Conservation (phyloP, 164 flowering plant genomes). For the Paratinospora sagittata region DNA sequence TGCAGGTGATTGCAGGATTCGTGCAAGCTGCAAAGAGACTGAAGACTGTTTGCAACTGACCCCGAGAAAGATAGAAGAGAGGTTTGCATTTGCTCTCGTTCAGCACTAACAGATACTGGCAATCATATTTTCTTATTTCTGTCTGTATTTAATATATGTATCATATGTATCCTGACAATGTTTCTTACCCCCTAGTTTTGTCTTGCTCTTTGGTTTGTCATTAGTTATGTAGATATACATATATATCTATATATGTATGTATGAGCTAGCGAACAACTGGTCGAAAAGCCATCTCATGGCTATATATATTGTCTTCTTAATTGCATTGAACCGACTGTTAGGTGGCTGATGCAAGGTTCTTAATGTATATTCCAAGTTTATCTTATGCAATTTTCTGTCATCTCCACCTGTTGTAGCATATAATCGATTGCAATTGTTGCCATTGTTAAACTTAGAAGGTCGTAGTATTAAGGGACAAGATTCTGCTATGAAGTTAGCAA, state of each 20-base stretch:
- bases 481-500: too few species aligned
- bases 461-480: too few species aligned
- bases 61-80: background rate
- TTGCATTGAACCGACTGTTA: background rate
- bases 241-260: background rate
- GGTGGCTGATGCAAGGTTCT: background rate
- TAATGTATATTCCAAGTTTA: background rate
- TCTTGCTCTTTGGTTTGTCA: conserved; percentile 16
- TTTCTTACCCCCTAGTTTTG: conserved; percentile 3
- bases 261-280: background rate
- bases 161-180: conserved; percentile 22
- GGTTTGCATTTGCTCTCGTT: background rate
- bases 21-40: conserved; percentile 83
- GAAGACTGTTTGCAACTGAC: conserved; percentile 73
- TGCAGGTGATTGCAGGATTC: conserved; percentile 83
- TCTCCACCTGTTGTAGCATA: background rate
- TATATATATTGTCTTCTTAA: background rate
- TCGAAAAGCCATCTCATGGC: background rate
- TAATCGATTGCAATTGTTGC: too few species aligned
- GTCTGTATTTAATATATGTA: conserved; percentile 31
- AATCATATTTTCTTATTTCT: background rate
- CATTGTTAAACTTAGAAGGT: background rate
- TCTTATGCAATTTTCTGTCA: background rate
- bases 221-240: conserved; percentile 11
- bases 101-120: conserved; percentile 6